A percentile compares a stretch with the other conserved stretches of the same genome.
phyloP scores from a whole-genome alignment of 2,329 filamentous ascomycete species.

The Teratosphaeria nubilosa region DNA sequence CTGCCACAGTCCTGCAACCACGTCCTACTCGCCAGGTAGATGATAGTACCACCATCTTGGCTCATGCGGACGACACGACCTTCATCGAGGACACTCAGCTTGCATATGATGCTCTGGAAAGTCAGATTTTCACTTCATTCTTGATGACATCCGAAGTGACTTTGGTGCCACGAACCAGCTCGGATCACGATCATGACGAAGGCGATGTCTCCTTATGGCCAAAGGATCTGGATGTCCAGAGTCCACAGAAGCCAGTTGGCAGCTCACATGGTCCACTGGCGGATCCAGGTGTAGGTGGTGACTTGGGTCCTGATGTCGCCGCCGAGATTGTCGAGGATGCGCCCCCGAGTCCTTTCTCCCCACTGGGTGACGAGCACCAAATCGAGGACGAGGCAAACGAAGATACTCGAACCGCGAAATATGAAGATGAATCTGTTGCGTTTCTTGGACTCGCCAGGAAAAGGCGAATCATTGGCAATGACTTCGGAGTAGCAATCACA shows the following conservation, averaged over 20 bases:
- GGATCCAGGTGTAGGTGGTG: neutral
- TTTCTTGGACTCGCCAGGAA: neutral
- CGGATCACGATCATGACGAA: neutral
- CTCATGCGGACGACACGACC: constrained; percentile 5
- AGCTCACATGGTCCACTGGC: neutral
- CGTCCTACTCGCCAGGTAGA: neutral
- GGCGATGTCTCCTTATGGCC: constrained; percentile 4
- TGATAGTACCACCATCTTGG: neutral
- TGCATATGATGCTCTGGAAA: constrained; percentile 31
- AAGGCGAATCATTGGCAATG: neutral
- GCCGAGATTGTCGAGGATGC: neutral
- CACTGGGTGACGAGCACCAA: neutral
- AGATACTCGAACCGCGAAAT: neutral
- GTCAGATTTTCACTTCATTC: constrained; percentile 28
- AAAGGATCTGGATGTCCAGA: constrained; percentile 3
- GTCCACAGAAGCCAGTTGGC: neutral
- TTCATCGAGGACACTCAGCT: constrained; percentile 35
- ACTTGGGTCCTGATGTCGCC: neutral
- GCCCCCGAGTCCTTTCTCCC: neutral
- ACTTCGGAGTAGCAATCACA: neutral
- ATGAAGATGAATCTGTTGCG: neutral
- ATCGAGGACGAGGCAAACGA: neutral
- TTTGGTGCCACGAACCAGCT: neutral
- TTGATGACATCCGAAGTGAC: constrained; percentile 4
- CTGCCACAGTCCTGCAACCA: neutral